Conservation (phyloP, 2,329 filamentous ascomycete species). For the Blastomyces silverae region DNA sequence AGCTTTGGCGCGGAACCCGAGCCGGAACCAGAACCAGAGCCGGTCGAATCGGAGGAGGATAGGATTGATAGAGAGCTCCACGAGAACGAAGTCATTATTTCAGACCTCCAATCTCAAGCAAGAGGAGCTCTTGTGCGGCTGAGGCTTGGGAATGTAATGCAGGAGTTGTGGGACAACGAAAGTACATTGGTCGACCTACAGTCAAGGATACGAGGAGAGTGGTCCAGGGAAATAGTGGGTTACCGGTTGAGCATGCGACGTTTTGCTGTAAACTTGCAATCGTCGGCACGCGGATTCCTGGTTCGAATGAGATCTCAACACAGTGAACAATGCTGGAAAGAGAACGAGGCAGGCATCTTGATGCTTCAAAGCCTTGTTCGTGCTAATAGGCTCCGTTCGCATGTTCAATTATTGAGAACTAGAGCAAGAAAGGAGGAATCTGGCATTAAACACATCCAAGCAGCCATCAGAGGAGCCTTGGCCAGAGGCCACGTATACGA, state of each 20-base stretch:
- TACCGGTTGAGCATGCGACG: conserved; percentile 77
- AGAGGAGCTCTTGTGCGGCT: conserved; percentile 73
- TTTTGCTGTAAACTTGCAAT: conserved; percentile 76
- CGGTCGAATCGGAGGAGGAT: conserved; percentile 81
- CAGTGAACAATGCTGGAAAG: conserved; percentile 65
- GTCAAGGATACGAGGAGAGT: conserved; percentile 78
- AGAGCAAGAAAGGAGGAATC: conserved; percentile 37
- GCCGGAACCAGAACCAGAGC: conserved; percentile 64
- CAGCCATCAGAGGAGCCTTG: conserved; percentile 48
- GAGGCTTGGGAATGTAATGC: conserved; percentile 74
- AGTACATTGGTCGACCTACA: conserved; percentile 73
- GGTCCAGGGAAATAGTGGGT: conserved; percentile 70
- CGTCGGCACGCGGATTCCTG: conserved; percentile 67
- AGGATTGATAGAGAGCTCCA: conserved; percentile 72
- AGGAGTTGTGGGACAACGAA: conserved; percentile 81
- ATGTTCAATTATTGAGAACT: conserved; percentile 39
- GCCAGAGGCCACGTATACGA: conserved; percentile 37
- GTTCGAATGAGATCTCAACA: conserved; percentile 57
- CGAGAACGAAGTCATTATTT: conserved; percentile 64
- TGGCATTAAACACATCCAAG: conserved; percentile 48
- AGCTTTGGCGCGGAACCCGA: conserved; percentile 83
- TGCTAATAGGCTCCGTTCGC: conserved; percentile 42
- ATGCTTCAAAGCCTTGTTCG: conserved; percentile 76
- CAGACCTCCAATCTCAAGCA: conserved; percentile 80
- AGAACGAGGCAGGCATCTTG: conserved; percentile 63